These are phyloP conservation scores for Naganishia cerealis DNA, from an alignment of 1,284 basidiomycete genomes.

Conservation along the genomic window DNA sequence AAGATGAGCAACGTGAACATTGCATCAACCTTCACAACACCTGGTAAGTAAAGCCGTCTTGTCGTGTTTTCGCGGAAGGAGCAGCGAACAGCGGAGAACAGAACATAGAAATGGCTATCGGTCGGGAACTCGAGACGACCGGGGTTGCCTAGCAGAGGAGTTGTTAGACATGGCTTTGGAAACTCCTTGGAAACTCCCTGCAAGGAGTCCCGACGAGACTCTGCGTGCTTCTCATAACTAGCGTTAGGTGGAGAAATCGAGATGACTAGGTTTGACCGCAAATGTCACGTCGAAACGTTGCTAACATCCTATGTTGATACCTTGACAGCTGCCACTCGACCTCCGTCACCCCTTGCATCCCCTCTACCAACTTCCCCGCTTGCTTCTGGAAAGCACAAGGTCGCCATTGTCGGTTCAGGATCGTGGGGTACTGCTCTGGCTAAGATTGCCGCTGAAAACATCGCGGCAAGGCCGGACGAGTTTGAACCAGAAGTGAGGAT, in stretches of 20 bases:
- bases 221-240: background rate
- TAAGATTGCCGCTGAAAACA: conserved; percentile 60
- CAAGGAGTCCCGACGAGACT: background rate
- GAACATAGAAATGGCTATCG: background rate
- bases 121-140: too few species aligned
- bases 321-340: conserved; percentile 43
- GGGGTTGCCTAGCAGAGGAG: background rate
- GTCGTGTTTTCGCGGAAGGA: background rate
- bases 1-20: conserved; percentile 39
- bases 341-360: conserved; percentile 43
- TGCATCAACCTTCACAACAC: conserved; percentile 48
- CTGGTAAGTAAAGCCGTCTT: conserved; percentile 38
- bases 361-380: conserved; percentile 48
- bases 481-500: conserved; percentile 58
- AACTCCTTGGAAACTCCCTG: too few species aligned
- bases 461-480: conserved; percentile 48
- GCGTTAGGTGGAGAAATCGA: background rate
- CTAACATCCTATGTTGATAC: background rate
- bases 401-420: conserved; percentile 60
- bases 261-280: background rate
- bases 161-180: background rate
- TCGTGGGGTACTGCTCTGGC: conserved; percentile 62
- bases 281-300: background rate
- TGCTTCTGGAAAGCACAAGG: conserved; percentile 56
- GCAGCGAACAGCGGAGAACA: background rate